A percentile compares a stretch with the other conserved stretches of the same genome.
phyloP scores from a whole-genome alignment of 306 rosid genomes.

The Glycine latifolia region DNA sequence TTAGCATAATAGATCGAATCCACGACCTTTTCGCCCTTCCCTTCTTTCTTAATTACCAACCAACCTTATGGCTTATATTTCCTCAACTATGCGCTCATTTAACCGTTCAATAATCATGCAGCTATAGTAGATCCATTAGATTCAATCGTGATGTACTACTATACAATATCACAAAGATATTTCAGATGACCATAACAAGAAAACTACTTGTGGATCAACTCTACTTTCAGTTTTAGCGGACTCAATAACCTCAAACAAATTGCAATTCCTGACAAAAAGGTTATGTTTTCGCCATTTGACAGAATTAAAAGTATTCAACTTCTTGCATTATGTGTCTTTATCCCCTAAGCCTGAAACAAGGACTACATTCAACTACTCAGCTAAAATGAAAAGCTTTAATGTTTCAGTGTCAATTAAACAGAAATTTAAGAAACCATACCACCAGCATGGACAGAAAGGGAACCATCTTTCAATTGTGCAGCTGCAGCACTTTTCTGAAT shows the following conservation, averaged over 20 bases:
- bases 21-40: too few relatives aligned
- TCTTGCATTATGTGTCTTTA: conserved; percentile 13
- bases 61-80: too few relatives aligned
- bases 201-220: conserved; percentile 17
- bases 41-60: too few relatives aligned
- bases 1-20: too few relatives aligned
- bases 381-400: conserved; percentile 30
- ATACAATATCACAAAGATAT: neutral
- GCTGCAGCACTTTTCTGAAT: conserved; percentile 92
- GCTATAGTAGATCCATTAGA: conserved; percentile 2
- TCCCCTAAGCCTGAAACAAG: conserved; percentile 26
- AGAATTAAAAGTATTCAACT: conserved; percentile 19
- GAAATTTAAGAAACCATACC: conserved; percentile 65
- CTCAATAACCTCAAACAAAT: conserved; percentile 14
- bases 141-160: neutral
- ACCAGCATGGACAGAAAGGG: conserved; percentile 79
- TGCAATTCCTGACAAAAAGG: conserved; percentile 2
- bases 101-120: neutral
- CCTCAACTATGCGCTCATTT: neutral
- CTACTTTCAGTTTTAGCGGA: conserved; percentile 14
- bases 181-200: neutral
- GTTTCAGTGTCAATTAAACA: conserved; percentile 34
- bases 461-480: conserved; percentile 69
- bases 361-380: conserved; percentile 25
- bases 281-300: conserved; percentile 33